A percentile compares a stretch with the other conserved stretches of the same genome.
Conservation (phyloP, 1,139 yeast species). For the Candida pseudocylindracea region DNA sequence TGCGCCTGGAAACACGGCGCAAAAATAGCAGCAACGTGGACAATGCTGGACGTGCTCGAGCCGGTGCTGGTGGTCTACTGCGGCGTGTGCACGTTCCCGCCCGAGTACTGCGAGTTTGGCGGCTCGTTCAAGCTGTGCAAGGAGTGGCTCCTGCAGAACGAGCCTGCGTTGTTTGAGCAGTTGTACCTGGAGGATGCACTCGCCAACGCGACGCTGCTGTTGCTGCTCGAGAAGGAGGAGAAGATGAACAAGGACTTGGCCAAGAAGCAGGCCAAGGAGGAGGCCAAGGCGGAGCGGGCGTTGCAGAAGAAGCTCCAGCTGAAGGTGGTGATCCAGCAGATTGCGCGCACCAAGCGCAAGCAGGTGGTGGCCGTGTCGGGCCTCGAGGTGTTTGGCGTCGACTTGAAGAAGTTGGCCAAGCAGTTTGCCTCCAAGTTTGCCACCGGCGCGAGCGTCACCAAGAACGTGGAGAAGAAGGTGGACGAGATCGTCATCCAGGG, state of each 20-base stretch:
- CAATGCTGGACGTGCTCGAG: background rate
- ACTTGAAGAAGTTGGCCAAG: conserved; percentile 78
- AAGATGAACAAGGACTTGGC: conserved; percentile 64
- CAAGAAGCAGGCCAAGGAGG: conserved; percentile 77
- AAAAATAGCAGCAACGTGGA: too few relatives aligned
- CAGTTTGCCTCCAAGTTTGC: conserved; percentile 89
- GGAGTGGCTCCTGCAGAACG: conserved; percentile 47
- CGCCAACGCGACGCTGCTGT: conserved; percentile 25
- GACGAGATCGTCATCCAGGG: conserved; percentile 91
- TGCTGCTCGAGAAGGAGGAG: conserved; percentile 59
- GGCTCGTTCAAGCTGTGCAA: conserved; percentile 65
- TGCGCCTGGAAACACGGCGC: too few relatives aligned
- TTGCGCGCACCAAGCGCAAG: conserved; percentile 79
- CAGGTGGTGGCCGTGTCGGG: conserved; percentile 77
- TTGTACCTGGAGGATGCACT: conserved; percentile 38
- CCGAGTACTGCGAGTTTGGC: conserved; percentile 90
- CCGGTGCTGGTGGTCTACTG: conserved; percentile 23
- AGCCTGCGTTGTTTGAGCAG: conserved; percentile 30
- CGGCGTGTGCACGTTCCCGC: conserved; percentile 71
- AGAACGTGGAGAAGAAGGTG: conserved; percentile 62
- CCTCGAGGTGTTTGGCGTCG: conserved; percentile 72
- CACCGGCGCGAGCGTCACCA: conserved; percentile 90
- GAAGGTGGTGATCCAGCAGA: conserved; percentile 65
- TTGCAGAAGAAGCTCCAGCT: conserved; percentile 56
- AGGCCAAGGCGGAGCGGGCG: conserved; percentile 72